Conservation (phyloP, 345 rosid genomes). For the Cardamine chenopodiifolia region DNA sequence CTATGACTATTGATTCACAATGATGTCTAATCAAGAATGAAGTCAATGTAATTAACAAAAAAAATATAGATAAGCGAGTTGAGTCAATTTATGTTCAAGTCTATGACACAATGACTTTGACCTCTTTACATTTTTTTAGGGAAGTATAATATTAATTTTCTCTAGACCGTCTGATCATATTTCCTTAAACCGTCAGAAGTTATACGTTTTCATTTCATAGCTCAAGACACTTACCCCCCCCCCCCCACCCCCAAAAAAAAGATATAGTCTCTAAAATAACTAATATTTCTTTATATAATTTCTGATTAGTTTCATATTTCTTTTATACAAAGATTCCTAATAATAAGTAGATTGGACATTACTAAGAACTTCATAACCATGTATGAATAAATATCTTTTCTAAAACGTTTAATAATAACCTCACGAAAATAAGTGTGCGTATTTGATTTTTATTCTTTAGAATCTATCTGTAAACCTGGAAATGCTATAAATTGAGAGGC, state of each 20-base stretch:
- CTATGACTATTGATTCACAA: neutral
- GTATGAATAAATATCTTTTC: neutral
- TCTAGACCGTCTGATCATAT: neutral
- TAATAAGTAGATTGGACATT: slow-evolving; percentile 4
- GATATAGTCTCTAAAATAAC: neutral
- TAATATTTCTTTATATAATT: neutral
- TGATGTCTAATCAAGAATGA: neutral
- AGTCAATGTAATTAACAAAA: neutral
- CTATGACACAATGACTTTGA: neutral
- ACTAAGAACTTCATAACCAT: slow-evolving; percentile 14
- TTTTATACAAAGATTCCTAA: neutral
- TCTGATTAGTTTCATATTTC: neutral
- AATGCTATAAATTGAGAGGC: slow-evolving; percentile 26
- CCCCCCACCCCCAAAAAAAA: too few relatives aligned
- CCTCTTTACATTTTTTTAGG: neutral
- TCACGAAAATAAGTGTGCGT: slow-evolving; percentile 23
- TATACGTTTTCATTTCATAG: neutral
- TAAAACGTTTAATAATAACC: slow-evolving; percentile 22
- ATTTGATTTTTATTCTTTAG: slow-evolving; percentile 23
- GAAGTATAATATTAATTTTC: neutral
- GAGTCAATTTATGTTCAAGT: slow-evolving; percentile 11
- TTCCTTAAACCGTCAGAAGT: neutral
- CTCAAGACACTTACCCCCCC: neutral
- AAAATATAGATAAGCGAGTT: neutral
- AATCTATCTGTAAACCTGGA: slow-evolving; percentile 30